These are phyloP conservation scores for Handroanthus guayacan DNA, from an alignment of 257 asterid genomes.

Conservation along the genomic window DNA sequence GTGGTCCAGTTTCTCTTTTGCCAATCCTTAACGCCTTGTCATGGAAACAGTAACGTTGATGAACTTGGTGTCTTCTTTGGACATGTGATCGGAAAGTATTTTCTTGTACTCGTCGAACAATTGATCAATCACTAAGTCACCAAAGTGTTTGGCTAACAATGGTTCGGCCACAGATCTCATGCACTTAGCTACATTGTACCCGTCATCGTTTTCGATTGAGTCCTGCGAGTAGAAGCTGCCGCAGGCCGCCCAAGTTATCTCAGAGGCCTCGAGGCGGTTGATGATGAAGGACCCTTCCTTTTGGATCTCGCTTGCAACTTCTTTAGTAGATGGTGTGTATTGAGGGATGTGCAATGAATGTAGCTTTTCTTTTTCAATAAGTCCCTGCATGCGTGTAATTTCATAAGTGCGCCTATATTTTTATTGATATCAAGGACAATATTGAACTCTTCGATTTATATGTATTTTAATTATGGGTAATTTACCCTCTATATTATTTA, in stretches of 20 bases:
- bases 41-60: constrained; percentile 52
- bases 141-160: constrained; percentile 62
- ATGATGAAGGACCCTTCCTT: constrained; percentile 63
- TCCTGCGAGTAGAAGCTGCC: neutral
- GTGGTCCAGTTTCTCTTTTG: too few relatives aligned
- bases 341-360: constrained; percentile 66
- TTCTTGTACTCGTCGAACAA: constrained; percentile 45
- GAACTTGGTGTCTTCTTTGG: constrained; percentile 46
- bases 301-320: constrained; percentile 48
- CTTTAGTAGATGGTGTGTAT: constrained; percentile 62
- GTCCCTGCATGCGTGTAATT: constrained; percentile 40
- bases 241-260: constrained; percentile 56
- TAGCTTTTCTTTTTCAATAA: constrained; percentile 55
- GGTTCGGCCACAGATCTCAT: constrained; percentile 79
- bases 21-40: constrained; percentile 23
- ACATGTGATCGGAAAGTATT: constrained; percentile 39
- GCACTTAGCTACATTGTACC: constrained; percentile 56
- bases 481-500: too few relatives aligned
- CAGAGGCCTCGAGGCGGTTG: constrained; percentile 46
- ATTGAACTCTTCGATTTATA: too few relatives aligned
- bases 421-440: neutral
- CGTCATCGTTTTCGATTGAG: constrained; percentile 29
- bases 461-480: too few relatives aligned
- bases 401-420: neutral
- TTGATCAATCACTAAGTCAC: constrained; percentile 47